phyloP scores from a whole-genome alignment of 2,329 filamentous ascomycete species.

The Lasiodiplodia citricola region DNA sequence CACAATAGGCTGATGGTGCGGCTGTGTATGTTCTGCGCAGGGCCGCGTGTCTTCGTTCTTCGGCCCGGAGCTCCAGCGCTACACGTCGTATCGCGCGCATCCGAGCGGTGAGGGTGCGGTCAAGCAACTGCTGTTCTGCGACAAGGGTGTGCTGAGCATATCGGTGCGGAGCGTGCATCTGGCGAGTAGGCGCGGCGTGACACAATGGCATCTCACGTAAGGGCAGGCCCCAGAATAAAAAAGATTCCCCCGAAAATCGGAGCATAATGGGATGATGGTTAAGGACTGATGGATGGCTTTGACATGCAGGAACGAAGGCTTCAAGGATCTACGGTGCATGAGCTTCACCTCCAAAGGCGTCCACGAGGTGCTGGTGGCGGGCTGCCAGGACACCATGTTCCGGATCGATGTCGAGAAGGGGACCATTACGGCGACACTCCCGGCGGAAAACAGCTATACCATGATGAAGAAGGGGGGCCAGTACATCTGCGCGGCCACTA shows the following conservation, averaged over 20 bases:
- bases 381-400: slow-evolving; percentile 85
- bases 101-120: slow-evolving; percentile 74
- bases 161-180: slow-evolving; percentile 86
- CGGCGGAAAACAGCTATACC: slow-evolving; percentile 78
- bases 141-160: slow-evolving; percentile 86
- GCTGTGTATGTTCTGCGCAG: slow-evolving; percentile 53
- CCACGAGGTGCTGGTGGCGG: slow-evolving; percentile 83
- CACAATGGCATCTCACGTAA: slow-evolving; percentile 86
- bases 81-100: slow-evolving; percentile 89
- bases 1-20: neutral
- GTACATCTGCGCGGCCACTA: slow-evolving; percentile 90
- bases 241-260: slow-evolving; percentile 12
- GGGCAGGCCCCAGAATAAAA: slow-evolving; percentile 32
- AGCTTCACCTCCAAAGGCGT: slow-evolving; percentile 89
- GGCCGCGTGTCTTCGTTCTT: slow-evolving; percentile 90
- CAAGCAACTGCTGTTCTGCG: slow-evolving; percentile 87
- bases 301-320: slow-evolving; percentile 67
- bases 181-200: slow-evolving; percentile 78
- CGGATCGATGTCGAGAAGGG: slow-evolving; percentile 68
- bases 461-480: slow-evolving; percentile 87
- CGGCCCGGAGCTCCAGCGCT: slow-evolving; percentile 81
- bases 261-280: neutral
- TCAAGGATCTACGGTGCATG: slow-evolving; percentile 92
- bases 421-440: slow-evolving; percentile 56
- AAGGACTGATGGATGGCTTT: slow-evolving; percentile 21